Evolutionary conservation across 1,284 basidiomycete genomes (phyloP), one percentile per base, ranked within the genome.

Genomic region (Polyporus tsugae): DNA sequence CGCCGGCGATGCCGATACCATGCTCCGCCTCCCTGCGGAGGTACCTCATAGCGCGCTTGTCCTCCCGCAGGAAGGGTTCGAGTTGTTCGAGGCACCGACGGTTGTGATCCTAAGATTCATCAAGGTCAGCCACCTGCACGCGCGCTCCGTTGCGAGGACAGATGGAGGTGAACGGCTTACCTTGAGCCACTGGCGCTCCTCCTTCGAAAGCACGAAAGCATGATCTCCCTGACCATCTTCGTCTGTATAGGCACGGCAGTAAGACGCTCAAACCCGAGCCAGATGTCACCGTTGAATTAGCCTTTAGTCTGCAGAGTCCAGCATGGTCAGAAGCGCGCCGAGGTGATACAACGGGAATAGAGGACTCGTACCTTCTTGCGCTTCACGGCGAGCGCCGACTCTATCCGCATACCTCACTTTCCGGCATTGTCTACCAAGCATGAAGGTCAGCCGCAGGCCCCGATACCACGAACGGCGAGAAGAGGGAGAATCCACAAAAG

Each of bases 161-260:
- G 17, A 46, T 7, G 19, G 44, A 17, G 46, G 5, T 19, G 9
- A 29, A 13, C n/a, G 6, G 75, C 81, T 57, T 68, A 91, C 91
- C 85, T 96, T 97, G 65, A 99, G 78, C 97, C 97, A 98, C 68
- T 88, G 81, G 75, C 92, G 92, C 84, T 99, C 96, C 67, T 93
- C 91, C 76, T 91, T 92, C 13, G 90, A 90, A 71, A n/a, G n/a
- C n/a, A n/a, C n/a, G n/a, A n/a, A n/a, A 99, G 86, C 86, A 99
- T 89, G 53, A 80, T 83, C 66, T 92, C 90, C 76, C 96, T 94
- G 65, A 99, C 90, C 87, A 99, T 92, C 73, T 90, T 89, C 2
- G 94, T 95, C 82, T 97, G 94, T 76, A 99, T 98, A 0, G 98
- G 97, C 5, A 97, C 95, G 78, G 91, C 92, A 2, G 96, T 97